phyloP scores from a whole-genome alignment of 257 asterid species.

The Nicotiana noctiflora region DNA sequence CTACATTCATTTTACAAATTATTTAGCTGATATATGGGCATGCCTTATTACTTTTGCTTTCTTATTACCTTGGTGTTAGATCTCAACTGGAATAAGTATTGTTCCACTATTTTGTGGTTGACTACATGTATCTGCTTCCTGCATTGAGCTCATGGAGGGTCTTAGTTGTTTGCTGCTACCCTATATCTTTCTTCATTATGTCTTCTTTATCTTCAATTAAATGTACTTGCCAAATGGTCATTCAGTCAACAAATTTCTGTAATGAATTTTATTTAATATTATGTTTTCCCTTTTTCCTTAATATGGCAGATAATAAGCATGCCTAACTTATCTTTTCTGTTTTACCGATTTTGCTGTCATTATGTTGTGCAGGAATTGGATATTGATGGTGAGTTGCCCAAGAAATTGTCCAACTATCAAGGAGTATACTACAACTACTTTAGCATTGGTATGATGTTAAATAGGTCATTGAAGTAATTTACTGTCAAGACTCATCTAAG shows the following conservation, averaged over 20 bases:
- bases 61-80: neutral
- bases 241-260: neutral
- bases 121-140: neutral
- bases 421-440: constrained; percentile 95
- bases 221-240: neutral
- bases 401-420: constrained; percentile 58
- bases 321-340: neutral
- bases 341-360: neutral
- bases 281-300: neutral
- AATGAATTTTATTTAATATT: neutral
- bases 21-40: neutral
- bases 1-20: neutral
- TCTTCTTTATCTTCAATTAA: neutral
- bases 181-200: neutral
- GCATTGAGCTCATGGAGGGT: neutral
- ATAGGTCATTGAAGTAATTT: neutral
- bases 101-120: neutral
- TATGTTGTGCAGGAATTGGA: constrained; percentile 47
- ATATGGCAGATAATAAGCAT: neutral
- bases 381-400: constrained; percentile 62
- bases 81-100: neutral
- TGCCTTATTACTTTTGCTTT: neutral
- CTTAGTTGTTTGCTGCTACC: neutral
- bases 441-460: constrained; percentile 64
- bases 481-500: neutral